phyloP scores from a whole-genome alignment of 2,329 filamentous ascomycete species.

The Trichoderma lentiforme region DNA sequence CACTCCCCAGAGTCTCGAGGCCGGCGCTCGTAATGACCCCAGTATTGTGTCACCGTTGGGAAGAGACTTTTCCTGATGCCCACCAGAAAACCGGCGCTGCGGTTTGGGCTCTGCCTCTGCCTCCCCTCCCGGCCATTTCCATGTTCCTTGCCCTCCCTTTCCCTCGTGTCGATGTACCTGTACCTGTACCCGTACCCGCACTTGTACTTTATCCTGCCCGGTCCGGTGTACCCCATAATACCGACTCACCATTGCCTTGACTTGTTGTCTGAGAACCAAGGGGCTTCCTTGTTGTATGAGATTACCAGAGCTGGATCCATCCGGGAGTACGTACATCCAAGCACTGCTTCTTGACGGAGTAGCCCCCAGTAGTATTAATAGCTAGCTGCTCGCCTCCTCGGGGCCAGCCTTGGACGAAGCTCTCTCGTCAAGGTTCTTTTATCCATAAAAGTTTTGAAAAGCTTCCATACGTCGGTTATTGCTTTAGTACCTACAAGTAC shows the following conservation, averaged over 20 bases:
- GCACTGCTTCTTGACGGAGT: neutral
- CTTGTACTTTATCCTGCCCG: neutral
- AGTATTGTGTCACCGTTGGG: slow-evolving; percentile 17
- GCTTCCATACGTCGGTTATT: neutral
- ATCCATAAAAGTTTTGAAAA: neutral
- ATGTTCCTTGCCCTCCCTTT: neutral
- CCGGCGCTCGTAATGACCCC: slow-evolving; percentile 8
- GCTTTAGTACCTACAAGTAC: neutral
- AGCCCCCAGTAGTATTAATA: neutral
- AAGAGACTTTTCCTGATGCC: neutral
- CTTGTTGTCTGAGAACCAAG: slow-evolving; percentile 3
- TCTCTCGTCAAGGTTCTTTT: neutral
- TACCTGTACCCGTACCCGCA: neutral
- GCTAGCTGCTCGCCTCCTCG: slow-evolving; percentile 12
- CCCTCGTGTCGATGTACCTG: neutral
- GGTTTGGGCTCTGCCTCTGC: slow-evolving; percentile 7
- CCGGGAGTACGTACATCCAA: neutral
- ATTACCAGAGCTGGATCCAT: slow-evolving; percentile 6
- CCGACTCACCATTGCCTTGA: slow-evolving; percentile 9
- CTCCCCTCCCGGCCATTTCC: slow-evolving; percentile 7
- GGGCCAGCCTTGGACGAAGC: neutral
- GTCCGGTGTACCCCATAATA: slow-evolving; percentile 9
- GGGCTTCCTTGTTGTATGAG: slow-evolving; percentile 2
- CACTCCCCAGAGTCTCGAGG: slow-evolving; percentile 2
- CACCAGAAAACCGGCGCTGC: slow-evolving; percentile 11